Evolutionary conservation across 176 grass and related monocot species (phyloP), one percentile per base, ranked within the genome.

Genomic region (Aegilops bicornis): DNA sequence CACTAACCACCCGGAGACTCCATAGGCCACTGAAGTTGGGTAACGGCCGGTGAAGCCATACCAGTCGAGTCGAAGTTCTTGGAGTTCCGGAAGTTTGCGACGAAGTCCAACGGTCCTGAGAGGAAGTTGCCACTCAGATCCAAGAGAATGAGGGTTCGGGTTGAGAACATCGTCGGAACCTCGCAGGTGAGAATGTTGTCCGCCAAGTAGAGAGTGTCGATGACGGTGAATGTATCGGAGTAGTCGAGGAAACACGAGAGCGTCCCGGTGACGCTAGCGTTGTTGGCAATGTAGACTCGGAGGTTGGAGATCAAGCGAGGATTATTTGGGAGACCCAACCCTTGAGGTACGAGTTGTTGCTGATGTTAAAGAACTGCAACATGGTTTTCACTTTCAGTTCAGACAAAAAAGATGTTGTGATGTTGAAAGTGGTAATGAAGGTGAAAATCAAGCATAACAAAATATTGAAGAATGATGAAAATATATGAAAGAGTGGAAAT

Each of bases 1-100:
- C 31, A 19, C 73, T 20, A 6, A 93, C 52, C 32, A 88, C 37
- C 7, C 9, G 31, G 8, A 90, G 88, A 37, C 31, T 67, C 29
- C 16, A 80, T 11, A 90, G 68, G 39, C 37, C 31, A 0, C 82
- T 86, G 10, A 93, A 58, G 56, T 93, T 71, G 0, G 85, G 88
- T 25, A 90, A 16, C 20, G 78, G 78, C 1, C 91, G 0, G 70
- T 85, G 67, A 93, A 93, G 22, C 69, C 47, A 39, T 93, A 83
- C 2, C 63, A 72, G 61, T 90, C 77, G 15, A 93, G 24, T 33
- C 61, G 78, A 0, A 90, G 62, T 33, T 50, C 47, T 22, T 85
- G 20, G 16, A 88, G 70, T 4, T 47, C 19, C 1, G 72, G 82
- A 43, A 88, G 73, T 52, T 88, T 90, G 65, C 66, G 22, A 90